Conservation (phyloP, 352 stramenopile species). For the Pythium sp. region DNA sequence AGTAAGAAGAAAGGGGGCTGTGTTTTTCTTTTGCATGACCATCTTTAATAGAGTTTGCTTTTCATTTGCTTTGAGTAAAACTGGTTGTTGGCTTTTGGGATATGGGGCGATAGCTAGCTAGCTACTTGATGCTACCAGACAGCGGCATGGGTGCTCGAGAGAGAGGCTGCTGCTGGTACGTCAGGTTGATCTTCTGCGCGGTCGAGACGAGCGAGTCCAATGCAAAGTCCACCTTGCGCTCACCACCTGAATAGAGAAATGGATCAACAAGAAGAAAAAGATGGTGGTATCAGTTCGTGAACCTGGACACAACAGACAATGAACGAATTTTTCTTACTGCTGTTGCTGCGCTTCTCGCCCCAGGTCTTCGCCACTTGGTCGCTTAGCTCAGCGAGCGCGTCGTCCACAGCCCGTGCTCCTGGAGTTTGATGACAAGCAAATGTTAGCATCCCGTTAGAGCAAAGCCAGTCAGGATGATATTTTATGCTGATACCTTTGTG, state of each 20-base stretch:
- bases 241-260: conserved; percentile 9
- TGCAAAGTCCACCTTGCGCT: conserved; percentile 47
- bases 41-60: conserved; percentile 23
- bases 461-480: not conserved
- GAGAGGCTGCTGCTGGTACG: conserved; percentile 27
- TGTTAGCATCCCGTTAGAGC: not conserved
- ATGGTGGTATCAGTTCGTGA: not conserved
- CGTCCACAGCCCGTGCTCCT: conserved; percentile 46
- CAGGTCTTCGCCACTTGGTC: conserved; percentile 42
- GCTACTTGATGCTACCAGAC: conserved; percentile 1
- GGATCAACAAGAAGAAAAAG: not conserved
- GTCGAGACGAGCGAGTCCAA: conserved; percentile 61
- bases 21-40: conserved; percentile 6
- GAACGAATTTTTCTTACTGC: not conserved
- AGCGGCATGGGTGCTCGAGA: not conserved
- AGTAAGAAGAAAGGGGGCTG: not conserved
- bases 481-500: conserved; percentile 24
- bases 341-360: conserved; percentile 28
- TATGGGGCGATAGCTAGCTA: not conserved
- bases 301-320: not conserved
- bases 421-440: not conserved
- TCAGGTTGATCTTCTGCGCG: conserved; percentile 54
- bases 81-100: not conserved
- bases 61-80: conserved; percentile 5
- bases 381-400: conserved; percentile 60